A percentile compares a stretch with the other conserved stretches of the same genome.
These are phyloP conservation scores for Thermomyces lanuginosus DNA, from an alignment of 2,329 filamentous ascomycete species.

Conservation along the genomic window DNA sequence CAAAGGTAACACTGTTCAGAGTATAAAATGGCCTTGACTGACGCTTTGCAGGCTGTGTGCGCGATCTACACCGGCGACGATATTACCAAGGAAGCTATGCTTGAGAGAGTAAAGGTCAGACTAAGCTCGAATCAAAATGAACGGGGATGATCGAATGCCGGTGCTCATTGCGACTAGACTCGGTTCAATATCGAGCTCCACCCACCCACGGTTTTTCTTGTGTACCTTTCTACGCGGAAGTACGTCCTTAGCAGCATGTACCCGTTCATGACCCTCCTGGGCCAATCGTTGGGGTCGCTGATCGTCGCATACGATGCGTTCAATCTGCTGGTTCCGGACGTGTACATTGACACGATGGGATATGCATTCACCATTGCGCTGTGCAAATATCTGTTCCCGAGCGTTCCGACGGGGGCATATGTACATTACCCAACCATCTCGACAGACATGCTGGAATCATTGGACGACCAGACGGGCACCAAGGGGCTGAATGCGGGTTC, in stretches of 20 bases:
- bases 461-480: constrained; percentile 47
- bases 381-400: constrained; percentile 63
- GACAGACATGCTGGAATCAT: constrained; percentile 84
- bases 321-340: constrained; percentile 74
- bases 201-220: constrained; percentile 64
- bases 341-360: constrained; percentile 96
- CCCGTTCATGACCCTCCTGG: constrained; percentile 80
- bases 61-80: constrained; percentile 93
- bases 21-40: constrained; percentile 1
- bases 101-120: constrained; percentile 56
- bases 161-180: constrained; percentile 35
- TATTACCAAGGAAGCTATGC: constrained; percentile 61
- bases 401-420: constrained; percentile 75
- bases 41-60: constrained; percentile 47
- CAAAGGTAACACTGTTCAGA: constrained; percentile 30
- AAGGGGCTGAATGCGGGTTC: constrained; percentile 72
- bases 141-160: constrained; percentile 3
- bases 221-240: constrained; percentile 76
- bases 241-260: constrained; percentile 78
- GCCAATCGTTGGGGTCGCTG: constrained; percentile 83
- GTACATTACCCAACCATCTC: constrained; percentile 98
- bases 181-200: constrained; percentile 89
- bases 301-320: constrained; percentile 85
- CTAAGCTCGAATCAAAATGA: background rate
- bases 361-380: constrained; percentile 83